Percentiles rank a stretch among this genome's conserved stretches.
phyloP scores from a whole-genome alignment of 148 eudicot species.

The Amaranthus cruentus region DNA sequence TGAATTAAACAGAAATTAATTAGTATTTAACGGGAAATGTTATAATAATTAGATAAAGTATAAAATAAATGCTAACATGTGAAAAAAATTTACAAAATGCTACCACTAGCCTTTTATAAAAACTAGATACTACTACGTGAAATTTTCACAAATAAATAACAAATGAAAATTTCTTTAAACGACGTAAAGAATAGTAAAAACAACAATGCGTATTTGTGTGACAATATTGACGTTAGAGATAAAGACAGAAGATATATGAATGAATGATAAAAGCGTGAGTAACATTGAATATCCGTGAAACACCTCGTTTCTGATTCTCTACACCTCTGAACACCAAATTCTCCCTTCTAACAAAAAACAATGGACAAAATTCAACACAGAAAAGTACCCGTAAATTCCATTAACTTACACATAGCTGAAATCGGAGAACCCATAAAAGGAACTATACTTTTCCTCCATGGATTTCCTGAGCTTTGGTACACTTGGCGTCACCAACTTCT shows the following conservation, averaged over 20 bases:
- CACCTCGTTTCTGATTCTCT: neutral
- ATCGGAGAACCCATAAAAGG: conserved; percentile 12
- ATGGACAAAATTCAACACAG: conserved; percentile 45
- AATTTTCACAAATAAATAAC: no score
- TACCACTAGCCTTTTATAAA: no score
- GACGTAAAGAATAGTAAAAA: no score
- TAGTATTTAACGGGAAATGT: no score
- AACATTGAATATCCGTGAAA: neutral
- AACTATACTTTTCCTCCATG: conserved; percentile 48
- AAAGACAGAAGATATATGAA: neutral
- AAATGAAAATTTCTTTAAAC: no score
- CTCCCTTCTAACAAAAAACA: neutral
- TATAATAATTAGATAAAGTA: no score
- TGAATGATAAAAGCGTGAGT: neutral
- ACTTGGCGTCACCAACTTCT: conserved; percentile 57
- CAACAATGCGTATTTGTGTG: no score
- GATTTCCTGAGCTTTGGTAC: conserved; percentile 57
- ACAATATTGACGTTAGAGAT: neutral
- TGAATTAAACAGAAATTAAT: no score
- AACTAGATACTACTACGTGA: no score
- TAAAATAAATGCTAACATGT: no score
- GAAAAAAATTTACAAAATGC: no score
- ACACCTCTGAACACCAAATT: neutral
- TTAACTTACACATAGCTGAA: conserved; percentile 51
- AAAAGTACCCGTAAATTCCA: conserved; percentile 34